These are phyloP conservation scores for Geotrichum macrosporum DNA, from an alignment of 1,139 yeast species.

Conservation along the genomic window DNA sequence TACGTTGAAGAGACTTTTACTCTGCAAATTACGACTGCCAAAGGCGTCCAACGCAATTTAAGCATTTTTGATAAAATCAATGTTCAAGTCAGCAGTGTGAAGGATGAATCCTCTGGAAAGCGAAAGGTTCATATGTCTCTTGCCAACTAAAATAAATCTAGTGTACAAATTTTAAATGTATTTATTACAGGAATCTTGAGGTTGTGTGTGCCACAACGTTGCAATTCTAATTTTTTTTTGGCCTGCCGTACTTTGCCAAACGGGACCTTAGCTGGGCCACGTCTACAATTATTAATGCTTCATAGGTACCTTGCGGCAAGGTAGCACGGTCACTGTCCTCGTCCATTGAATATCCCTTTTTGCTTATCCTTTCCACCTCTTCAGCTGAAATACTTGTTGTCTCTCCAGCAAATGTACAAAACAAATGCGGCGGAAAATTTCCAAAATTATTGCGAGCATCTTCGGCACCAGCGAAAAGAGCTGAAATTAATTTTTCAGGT, in stretches of 20 bases:
- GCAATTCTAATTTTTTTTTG: background rate
- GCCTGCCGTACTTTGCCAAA: too few species aligned
- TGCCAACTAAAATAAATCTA: conserved; percentile 14
- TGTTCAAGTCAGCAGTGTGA: conserved; percentile 73
- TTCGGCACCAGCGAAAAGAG: background rate
- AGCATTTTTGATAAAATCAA: conserved; percentile 81
- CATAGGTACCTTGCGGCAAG: too few species aligned
- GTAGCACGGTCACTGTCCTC: too few species aligned
- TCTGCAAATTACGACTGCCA: conserved; percentile 50
- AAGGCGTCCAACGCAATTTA: conserved; percentile 45
- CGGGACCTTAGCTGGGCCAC: too few species aligned
- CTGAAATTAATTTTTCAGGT: background rate
- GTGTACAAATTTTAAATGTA: background rate
- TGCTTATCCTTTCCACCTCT: background rate
- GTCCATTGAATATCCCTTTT: background rate
- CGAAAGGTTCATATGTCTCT: conserved; percentile 74
- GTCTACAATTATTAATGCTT: too few species aligned
- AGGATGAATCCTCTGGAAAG: conserved; percentile 87
- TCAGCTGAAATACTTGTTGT: background rate
- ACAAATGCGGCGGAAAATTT: background rate
- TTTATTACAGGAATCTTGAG: too few species aligned
- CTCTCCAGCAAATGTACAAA: conserved; percentile 1
- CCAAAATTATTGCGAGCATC: background rate
- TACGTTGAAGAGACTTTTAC: conserved; percentile 78
- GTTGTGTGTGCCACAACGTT: too few species aligned